Conservation (phyloP, 2,329 filamentous ascomycete genomes). For the Trichocomaceae sp. region DNA sequence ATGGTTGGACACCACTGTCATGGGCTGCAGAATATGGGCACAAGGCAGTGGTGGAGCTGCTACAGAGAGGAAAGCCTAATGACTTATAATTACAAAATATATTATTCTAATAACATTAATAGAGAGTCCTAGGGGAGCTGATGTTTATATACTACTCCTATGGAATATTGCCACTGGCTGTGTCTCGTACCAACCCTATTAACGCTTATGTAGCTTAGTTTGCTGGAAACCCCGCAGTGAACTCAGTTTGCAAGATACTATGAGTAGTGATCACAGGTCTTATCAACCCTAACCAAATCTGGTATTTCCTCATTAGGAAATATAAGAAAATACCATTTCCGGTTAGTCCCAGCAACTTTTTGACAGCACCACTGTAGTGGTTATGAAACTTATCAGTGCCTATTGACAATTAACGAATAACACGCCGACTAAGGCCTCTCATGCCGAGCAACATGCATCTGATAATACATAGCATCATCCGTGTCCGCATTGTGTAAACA, state of each 20-base stretch:
- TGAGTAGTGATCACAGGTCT: background rate
- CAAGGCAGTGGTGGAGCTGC: background rate
- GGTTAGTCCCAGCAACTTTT: background rate
- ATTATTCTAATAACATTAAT: too few species aligned
- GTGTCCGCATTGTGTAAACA: background rate
- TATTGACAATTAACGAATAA: background rate
- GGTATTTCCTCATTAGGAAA: background rate
- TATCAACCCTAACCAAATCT: background rate
- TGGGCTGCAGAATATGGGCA: constrained; percentile 6
- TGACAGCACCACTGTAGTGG: too few species aligned
- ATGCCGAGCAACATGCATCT: background rate
- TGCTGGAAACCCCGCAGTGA: too few species aligned
- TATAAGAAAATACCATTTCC: background rate
- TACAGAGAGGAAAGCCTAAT: constrained; percentile 9
- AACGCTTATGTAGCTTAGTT: too few species aligned
- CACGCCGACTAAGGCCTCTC: too few species aligned
- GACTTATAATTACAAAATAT: too few species aligned
- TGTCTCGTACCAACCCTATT: too few species aligned
- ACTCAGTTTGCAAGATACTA: too few species aligned
- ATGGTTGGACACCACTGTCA: constrained; percentile 6
- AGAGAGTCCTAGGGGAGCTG: too few species aligned
- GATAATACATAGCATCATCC: background rate
- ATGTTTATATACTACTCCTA: too few species aligned
- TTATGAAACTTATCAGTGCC: too few species aligned
- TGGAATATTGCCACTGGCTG: too few species aligned